These are phyloP conservation scores for Aphanocladium album DNA, from an alignment of 2,329 filamentous ascomycete species.

Conservation along the genomic window DNA sequence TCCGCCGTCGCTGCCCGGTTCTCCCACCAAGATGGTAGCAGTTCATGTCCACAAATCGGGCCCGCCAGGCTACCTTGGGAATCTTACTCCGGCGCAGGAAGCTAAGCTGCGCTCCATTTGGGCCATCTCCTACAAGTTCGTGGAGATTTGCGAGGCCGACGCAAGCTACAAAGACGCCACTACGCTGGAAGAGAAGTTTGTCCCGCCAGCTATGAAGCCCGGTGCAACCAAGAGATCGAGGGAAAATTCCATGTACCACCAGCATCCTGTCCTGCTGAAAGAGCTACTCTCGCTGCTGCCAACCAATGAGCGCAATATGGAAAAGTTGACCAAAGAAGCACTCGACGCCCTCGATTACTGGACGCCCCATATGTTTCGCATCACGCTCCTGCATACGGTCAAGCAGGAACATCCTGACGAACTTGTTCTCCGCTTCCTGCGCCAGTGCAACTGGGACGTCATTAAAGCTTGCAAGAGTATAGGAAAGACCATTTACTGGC, in stretches of 20 bases:
- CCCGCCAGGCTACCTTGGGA: slow-evolving; percentile 68
- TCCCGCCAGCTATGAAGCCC: slow-evolving; percentile 23
- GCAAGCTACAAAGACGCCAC: slow-evolving; percentile 21
- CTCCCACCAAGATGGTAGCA: not conserved
- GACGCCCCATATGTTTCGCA: slow-evolving; percentile 67
- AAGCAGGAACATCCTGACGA: slow-evolving; percentile 88
- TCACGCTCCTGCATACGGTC: slow-evolving; percentile 79
- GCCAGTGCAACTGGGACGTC: slow-evolving; percentile 83
- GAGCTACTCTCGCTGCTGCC: slow-evolving; percentile 32
- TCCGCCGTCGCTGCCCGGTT: slow-evolving; percentile 1
- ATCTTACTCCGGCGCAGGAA: slow-evolving; percentile 75
- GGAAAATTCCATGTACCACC: slow-evolving; percentile 57
- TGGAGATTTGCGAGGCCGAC: slow-evolving; percentile 45
- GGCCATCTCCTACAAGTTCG: slow-evolving; percentile 65
- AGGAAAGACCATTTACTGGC: slow-evolving; percentile 85
- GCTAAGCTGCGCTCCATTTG: slow-evolving; percentile 78
- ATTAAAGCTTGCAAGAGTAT: slow-evolving; percentile 85
- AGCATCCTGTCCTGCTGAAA: slow-evolving; percentile 26
- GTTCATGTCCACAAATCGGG: not conserved
- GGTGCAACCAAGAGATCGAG: slow-evolving; percentile 16
- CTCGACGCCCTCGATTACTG: slow-evolving; percentile 68
- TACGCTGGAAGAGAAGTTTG: slow-evolving; percentile 28
- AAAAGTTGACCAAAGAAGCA: slow-evolving; percentile 76
- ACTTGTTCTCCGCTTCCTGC: slow-evolving; percentile 68
- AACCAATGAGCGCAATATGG: slow-evolving; percentile 69